Percentiles rank a stretch among this genome's conserved stretches.
Evolutionary conservation across 805 yeast species (phyloP).

Genomic region (Wickerhamiella shivajii): DNA sequence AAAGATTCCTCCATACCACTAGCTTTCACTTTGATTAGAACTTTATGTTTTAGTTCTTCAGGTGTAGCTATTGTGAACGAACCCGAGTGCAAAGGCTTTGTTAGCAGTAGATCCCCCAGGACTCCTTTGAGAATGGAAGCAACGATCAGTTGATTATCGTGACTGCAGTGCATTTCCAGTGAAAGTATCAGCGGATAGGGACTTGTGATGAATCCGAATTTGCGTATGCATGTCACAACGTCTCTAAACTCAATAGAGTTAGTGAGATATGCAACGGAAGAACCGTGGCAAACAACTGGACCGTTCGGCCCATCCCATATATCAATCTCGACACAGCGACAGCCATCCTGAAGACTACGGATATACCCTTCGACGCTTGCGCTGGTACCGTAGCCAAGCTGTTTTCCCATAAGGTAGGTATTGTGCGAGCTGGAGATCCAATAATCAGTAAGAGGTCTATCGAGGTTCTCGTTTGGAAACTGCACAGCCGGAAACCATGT

Average conservation of each 20-base stretch:
- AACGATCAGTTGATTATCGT: slow-evolving; percentile 49
- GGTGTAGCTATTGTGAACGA: slow-evolving; percentile 52
- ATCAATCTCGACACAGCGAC: slow-evolving; percentile 89
- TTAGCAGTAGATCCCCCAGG: slow-evolving; percentile 44
- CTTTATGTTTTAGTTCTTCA: slow-evolving; percentile 46
- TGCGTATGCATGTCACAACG: slow-evolving; percentile 59
- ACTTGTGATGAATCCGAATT: slow-evolving; percentile 78
- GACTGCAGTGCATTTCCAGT: slow-evolving; percentile 67
- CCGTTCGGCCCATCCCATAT: slow-evolving; percentile 78
- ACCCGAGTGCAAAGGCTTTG: slow-evolving; percentile 26
- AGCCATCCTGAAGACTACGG: slow-evolving; percentile 76
- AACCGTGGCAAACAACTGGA: slow-evolving; percentile 85
- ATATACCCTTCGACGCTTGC: slow-evolving; percentile 79
- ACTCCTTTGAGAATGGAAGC: slow-evolving; percentile 37
- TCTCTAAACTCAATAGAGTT: slow-evolving; percentile 51
- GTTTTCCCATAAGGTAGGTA: slow-evolving; percentile 79
- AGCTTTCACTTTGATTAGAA: slow-evolving; percentile 62
- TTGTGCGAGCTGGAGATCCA: slow-evolving; percentile 89
- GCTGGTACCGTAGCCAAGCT: slow-evolving; percentile 61
- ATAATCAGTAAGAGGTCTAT: slow-evolving; percentile 68
- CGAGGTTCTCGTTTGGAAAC: slow-evolving; percentile 26
- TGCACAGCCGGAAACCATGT: slow-evolving; percentile 13
- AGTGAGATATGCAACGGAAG: slow-evolving; percentile 44
- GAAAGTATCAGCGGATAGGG: slow-evolving; percentile 79
- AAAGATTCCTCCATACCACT: neutral